These are phyloP conservation scores for Lophiostoma macrostomum DNA, from an alignment of 495 filamentous ascomycete species.

Conservation along the genomic window DNA sequence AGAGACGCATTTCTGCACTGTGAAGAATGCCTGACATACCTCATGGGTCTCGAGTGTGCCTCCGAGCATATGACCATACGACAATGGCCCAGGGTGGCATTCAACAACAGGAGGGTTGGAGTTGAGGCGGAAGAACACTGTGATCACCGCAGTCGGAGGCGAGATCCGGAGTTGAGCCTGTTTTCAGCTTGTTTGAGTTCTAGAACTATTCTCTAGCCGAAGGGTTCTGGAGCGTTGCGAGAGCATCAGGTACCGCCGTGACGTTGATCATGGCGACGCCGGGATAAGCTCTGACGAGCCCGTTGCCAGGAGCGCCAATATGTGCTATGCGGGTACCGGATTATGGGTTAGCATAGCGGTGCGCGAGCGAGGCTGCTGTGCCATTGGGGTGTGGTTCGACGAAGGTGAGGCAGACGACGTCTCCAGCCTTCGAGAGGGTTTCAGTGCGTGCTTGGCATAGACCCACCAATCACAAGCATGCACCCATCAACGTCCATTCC, in stretches of 20 bases:
- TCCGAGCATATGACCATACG: no score
- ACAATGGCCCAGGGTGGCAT: no score
- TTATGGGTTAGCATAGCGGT: background rate
- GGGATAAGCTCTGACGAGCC: background rate
- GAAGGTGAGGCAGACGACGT: slow-evolving; percentile 19
- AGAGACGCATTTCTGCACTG: background rate
- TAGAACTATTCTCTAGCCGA: background rate
- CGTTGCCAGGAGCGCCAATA: slow-evolving; percentile 1
- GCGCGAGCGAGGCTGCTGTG: background rate
- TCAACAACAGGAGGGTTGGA: no score
- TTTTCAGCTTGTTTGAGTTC: slow-evolving; percentile 6
- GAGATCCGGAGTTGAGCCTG: background rate
- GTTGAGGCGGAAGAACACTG: no score
- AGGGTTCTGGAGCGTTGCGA: background rate
- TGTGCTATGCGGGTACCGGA: background rate
- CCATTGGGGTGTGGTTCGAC: slow-evolving; percentile 11
- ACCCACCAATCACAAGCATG: slow-evolving; percentile 22
- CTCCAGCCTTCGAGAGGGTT: slow-evolving; percentile 24
- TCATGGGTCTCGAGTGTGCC: no score
- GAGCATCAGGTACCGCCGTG: background rate
- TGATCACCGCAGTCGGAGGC: no score
- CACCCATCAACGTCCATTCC: slow-evolving; percentile 4
- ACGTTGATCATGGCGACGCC: background rate
- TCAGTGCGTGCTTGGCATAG: background rate
- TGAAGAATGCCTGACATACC: background rate